phyloP scores from a whole-genome alignment of 2,329 filamentous ascomycete species.

The Xylaria sp. region DNA sequence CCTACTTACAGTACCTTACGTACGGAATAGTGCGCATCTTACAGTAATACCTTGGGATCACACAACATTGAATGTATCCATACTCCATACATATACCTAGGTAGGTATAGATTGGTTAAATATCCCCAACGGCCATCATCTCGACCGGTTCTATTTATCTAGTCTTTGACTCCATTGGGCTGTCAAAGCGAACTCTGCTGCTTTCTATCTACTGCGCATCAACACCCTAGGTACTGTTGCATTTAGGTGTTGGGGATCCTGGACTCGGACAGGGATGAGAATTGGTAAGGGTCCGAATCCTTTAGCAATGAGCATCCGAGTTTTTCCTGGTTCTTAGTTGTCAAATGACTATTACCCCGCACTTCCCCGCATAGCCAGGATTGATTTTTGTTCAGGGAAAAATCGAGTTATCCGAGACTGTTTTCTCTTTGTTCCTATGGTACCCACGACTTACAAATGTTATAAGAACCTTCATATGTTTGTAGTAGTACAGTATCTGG shows the following conservation, averaged over 20 bases:
- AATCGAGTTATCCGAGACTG: not conserved
- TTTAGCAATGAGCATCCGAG: not conserved
- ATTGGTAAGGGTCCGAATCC: not conserved
- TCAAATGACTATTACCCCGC: slow-evolving; percentile 14
- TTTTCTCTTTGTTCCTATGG: too few relatives aligned
- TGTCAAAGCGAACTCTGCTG: not conserved
- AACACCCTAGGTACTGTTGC: not conserved
- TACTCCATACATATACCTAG: too few relatives aligned
- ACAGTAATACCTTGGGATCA: too few relatives aligned
- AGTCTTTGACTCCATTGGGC: not conserved
- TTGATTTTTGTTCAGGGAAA: not conserved
- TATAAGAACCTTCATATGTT: too few relatives aligned
- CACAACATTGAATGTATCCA: too few relatives aligned
- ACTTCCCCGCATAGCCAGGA: slow-evolving; percentile 21
- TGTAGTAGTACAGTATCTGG: not conserved
- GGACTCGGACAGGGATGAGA: not conserved
- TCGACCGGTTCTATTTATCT: not conserved
- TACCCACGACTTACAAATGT: not conserved
- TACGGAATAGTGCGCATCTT: too few relatives aligned
- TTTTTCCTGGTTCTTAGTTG: not conserved
- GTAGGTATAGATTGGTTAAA: not conserved
- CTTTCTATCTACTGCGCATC: not conserved
- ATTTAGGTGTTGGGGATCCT: not conserved
- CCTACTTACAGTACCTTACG: too few relatives aligned
- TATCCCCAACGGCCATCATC: not conserved